Evolutionary conservation across 2,329 filamentous ascomycete genomes (phyloP).

Genomic region (Zarea fungicola): DNA sequence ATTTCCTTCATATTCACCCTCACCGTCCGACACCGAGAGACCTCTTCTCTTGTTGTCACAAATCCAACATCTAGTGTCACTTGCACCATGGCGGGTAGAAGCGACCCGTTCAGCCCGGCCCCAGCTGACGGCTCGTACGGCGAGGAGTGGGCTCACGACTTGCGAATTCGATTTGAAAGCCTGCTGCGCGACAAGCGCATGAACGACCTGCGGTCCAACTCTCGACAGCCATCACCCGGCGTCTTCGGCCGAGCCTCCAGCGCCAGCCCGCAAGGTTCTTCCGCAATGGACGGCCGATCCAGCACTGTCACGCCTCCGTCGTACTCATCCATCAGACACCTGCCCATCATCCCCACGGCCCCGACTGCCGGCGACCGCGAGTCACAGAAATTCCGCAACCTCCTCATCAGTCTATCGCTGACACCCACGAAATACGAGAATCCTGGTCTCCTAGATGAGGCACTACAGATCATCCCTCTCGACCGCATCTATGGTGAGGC

Average conservation of each 20-base stretch:
- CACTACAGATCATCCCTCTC: slow-evolving; percentile 76
- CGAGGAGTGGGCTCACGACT: slow-evolving; percentile 70
- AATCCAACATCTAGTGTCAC: neutral
- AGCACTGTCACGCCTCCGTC: slow-evolving; percentile 42
- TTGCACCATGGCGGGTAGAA: slow-evolving; percentile 34
- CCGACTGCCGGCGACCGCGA: slow-evolving; percentile 60
- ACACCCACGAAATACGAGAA: slow-evolving; percentile 96
- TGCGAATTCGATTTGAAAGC: slow-evolving; percentile 81
- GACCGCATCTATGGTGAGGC: slow-evolving; percentile 91
- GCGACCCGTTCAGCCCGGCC: slow-evolving; percentile 28
- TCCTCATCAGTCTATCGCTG: slow-evolving; percentile 77
- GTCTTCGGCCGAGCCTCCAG: slow-evolving; percentile 46
- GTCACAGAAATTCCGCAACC: slow-evolving; percentile 72
- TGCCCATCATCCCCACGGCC: slow-evolving; percentile 61
- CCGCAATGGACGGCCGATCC: slow-evolving; percentile 37
- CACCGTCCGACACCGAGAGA: neutral
- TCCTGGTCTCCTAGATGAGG: slow-evolving; percentile 88
- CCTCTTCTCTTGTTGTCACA: neutral
- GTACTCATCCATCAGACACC: slow-evolving; percentile 44
- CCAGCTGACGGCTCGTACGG: slow-evolving; percentile 44
- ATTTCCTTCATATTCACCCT: slow-evolving; percentile 9
- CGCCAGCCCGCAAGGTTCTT: slow-evolving; percentile 36
- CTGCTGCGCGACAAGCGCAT: slow-evolving; percentile 81
- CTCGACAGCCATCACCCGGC: slow-evolving; percentile 56
- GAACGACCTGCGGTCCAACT: slow-evolving; percentile 59